phyloP scores from a whole-genome alignment of 208 protist species.

The Histomonas meleagridis region DNA sequence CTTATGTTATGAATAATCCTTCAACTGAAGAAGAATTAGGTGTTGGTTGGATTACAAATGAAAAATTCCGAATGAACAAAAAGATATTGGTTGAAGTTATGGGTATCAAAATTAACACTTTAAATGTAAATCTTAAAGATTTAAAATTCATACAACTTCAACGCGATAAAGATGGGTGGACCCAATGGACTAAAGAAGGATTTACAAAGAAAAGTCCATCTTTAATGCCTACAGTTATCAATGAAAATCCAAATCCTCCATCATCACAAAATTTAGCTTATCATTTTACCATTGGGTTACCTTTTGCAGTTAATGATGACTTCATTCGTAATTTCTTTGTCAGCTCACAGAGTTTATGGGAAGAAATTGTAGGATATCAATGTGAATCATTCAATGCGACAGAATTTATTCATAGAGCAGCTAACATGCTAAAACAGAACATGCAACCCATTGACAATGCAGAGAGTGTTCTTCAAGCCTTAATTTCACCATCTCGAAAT shows the following conservation, averaged over 20 bases:
- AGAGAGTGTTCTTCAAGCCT: background rate
- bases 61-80: background rate
- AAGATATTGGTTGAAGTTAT: background rate
- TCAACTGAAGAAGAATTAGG: background rate
- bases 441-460: constrained; percentile 11
- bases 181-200: background rate
- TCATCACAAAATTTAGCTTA: too few species aligned
- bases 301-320: too few species aligned
- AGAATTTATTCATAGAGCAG: background rate
- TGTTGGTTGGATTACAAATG: background rate
- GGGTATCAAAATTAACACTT: constrained; percentile 27
- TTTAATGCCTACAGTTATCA: too few species aligned
- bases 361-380: too few species aligned
- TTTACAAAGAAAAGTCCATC: too few species aligned
- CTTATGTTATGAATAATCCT: background rate
- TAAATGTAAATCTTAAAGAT: constrained; percentile 25
- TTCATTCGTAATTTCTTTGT: too few species aligned
- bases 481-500: background rate
- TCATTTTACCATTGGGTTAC: too few species aligned
- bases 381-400: too few species aligned
- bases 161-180: constrained; percentile 21
- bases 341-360: too few species aligned
- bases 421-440: background rate
- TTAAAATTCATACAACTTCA: background rate
- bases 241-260: too few species aligned